phyloP scores from a whole-genome alignment of 192 early-diverging fungal species.

The Lobosporangium transversale region DNA sequence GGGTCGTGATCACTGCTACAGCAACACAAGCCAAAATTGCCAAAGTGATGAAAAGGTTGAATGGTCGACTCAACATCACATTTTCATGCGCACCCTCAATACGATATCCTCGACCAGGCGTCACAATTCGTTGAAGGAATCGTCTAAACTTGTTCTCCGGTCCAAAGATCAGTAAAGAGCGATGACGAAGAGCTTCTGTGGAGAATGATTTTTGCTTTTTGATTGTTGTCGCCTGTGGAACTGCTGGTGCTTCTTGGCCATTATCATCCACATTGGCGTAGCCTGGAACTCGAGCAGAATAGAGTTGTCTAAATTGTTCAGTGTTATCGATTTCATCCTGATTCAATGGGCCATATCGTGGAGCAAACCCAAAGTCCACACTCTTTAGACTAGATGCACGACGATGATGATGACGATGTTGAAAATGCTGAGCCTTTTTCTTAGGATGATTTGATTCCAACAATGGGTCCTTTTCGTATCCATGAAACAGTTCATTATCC shows the following conservation, averaged over 20 bases:
- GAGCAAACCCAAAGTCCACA: background rate
- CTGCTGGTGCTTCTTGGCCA: background rate
- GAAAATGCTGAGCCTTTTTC: background rate
- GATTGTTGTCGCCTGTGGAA: no score
- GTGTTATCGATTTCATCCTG: conserved; percentile 19
- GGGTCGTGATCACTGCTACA: conserved; percentile 56
- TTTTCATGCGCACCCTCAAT: conserved; percentile 56
- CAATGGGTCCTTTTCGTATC: conserved; percentile 21
- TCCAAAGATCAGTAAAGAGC: conserved; percentile 63
- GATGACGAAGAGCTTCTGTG: conserved; percentile 32
- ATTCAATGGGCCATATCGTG: conserved; percentile 11
- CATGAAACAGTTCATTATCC: conserved; percentile 44
- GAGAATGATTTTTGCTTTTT: conserved; percentile 13
- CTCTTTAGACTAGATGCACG: conserved; percentile 13
- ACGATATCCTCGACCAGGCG: conserved; percentile 59
- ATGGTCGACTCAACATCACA: conserved; percentile 51
- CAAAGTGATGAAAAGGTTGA: conserved; percentile 55
- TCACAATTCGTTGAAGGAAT: conserved; percentile 60
- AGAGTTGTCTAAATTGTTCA: conserved; percentile 33
- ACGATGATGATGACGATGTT: conserved; percentile 7
- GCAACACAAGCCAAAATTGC: conserved; percentile 62
- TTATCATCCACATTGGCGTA: no score
- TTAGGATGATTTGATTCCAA: background rate
- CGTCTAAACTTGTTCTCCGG: conserved; percentile 56
- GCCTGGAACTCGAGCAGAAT: background rate